Percentiles rank a stretch among this genome's conserved stretches.
Conservation (phyloP, 352 stramenopile species). For the Phytophthora hybrid region DNA sequence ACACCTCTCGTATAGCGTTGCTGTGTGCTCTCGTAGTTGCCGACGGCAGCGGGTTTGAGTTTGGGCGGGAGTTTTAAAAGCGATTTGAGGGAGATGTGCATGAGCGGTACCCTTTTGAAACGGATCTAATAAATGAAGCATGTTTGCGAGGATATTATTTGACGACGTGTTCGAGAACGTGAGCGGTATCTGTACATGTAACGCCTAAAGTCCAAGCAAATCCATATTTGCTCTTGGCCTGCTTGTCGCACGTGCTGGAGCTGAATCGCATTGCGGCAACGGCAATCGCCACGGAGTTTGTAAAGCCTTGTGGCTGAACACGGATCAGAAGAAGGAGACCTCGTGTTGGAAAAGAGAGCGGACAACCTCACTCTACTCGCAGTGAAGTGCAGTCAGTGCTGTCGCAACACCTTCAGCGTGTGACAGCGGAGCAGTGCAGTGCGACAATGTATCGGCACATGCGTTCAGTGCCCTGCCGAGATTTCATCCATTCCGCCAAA, state of each 20-base stretch:
- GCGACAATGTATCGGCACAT: constrained; percentile 14
- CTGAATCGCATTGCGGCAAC: constrained; percentile 15
- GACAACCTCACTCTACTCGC: background rate
- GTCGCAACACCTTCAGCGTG: constrained; percentile 22
- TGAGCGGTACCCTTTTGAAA: too few relatives aligned
- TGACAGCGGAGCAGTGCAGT: constrained; percentile 13
- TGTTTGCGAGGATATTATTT: too few relatives aligned
- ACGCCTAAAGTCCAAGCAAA: background rate
- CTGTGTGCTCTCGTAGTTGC: too few relatives aligned
- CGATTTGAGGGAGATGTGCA: too few relatives aligned
- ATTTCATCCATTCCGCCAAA: too few relatives aligned
- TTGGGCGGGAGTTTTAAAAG: too few relatives aligned
- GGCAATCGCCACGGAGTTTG: background rate
- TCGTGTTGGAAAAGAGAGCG: constrained; percentile 4
- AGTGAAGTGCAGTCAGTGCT: constrained; percentile 2
- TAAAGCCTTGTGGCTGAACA: background rate
- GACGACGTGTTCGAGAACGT: too few relatives aligned
- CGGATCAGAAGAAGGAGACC: background rate
- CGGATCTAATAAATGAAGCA: too few relatives aligned
- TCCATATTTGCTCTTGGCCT: constrained; percentile 15
- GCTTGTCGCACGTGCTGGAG: constrained; percentile 14
- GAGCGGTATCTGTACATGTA: too few relatives aligned
- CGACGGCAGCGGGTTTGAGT: too few relatives aligned
- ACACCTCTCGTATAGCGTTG: too few relatives aligned
- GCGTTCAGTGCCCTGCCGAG: background rate